Evolutionary conservation across 345 rosid genomes (phyloP).

Genomic region (Moricandia moricandioides): DNA sequence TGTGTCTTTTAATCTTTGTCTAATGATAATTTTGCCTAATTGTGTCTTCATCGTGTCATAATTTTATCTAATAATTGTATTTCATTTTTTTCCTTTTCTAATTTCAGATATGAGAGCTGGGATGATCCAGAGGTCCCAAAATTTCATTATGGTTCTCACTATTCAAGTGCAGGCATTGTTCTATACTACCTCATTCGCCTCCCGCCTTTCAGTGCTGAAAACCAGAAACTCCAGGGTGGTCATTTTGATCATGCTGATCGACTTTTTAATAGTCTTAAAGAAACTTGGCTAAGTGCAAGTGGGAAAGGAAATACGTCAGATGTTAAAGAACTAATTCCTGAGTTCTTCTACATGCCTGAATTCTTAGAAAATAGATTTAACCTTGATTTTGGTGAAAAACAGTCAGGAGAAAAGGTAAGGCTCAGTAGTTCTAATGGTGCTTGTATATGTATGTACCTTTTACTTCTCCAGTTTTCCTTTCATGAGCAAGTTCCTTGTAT

Average conservation of each 20-base stretch:
- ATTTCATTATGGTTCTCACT: conserved; percentile 99
- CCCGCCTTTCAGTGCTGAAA: conserved; percentile 95
- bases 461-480: not conserved
- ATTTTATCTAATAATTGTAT: not conserved
- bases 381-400: conserved; percentile 94
- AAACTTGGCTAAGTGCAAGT: conserved; percentile 97
- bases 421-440: conserved; percentile 9
- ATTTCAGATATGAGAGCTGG: conserved; percentile 91
- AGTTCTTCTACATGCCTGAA: conserved; percentile 97
- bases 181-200: conserved; percentile 95
- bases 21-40: not conserved
- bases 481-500: not conserved
- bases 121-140: conserved; percentile 99
- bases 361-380: conserved; percentile 79
- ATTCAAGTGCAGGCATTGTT: conserved; percentile 99
- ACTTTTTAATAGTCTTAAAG: conserved; percentile 84
- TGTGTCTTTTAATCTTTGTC: conserved; percentile 16
- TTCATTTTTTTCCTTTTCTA: conserved; percentile 8
- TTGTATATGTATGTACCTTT: conserved; percentile 2
- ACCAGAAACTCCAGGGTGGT: conserved; percentile 99
- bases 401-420: conserved; percentile 93
- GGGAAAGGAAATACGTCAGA: conserved; percentile 98
- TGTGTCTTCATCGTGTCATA: not conserved
- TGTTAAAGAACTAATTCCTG: conserved; percentile 97
- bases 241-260: conserved; percentile 99